Evolutionary conservation across 176 grass and related monocot species (phyloP), one percentile per base, ranked within the genome.

Genomic region (Stipa capillata): DNA sequence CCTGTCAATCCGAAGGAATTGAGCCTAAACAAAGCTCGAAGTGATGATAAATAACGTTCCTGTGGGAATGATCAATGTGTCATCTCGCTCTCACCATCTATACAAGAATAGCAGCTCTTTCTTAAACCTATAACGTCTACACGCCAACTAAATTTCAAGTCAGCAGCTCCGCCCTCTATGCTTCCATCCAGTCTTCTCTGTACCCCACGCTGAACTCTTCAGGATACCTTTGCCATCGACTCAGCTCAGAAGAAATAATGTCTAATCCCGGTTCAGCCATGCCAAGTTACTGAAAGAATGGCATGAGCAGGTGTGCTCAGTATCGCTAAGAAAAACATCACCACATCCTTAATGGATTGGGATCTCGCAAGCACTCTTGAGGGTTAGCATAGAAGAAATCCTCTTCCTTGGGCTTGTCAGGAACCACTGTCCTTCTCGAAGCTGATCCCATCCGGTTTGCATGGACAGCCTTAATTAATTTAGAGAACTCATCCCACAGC

Each of bases 351-450:
- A 56, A 73, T 23, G 82, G 69, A 43, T 85, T 79, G 8, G 82
- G 67, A 50, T 85, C 83, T 65, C 11, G 77, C 63, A 94, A 82
- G 65, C 95, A 98, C 60, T 98, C 95, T 48, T 94, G 85, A 60
- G 95, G 92, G 49, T 98, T 98, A 9, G 95, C 83, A 84, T 90
- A 98, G 77, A 94, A 98, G 82, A 93, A 98, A 58, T 93, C 90
- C 58, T 98, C 95, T 89, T 98, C 95, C 81, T 98, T 98, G 39
- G 95, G 95, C 79, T 82, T 88, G 87, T 93, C 90, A 5, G 83
- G 85, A 24, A 92, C 89, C 73, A 87, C 80, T 17, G 69, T 77
- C 67, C 95, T 92, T 11, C 43, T 63, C 1, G 83, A 63, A 66
- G 81, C 73, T 68, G 53, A 77, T 72, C 95, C 95, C 92, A 98